Conservation (phyloP, 371 early-diverging fungal species). For the Smittium culicis region DNA sequence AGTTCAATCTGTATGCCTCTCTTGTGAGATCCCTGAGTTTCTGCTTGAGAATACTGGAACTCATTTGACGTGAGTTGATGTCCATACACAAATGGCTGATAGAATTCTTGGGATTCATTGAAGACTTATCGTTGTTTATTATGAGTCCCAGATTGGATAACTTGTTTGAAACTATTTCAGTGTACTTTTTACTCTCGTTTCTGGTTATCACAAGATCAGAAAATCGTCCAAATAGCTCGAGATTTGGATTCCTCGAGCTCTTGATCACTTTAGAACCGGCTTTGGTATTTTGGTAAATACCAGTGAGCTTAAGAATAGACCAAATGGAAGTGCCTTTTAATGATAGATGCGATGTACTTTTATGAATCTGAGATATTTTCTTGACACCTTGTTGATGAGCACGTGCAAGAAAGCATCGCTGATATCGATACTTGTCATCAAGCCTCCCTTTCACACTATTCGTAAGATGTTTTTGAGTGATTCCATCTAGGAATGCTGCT, state of each 20-base stretch:
- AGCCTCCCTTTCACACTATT: background rate
- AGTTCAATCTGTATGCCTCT: background rate
- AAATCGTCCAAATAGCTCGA: background rate
- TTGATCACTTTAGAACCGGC: background rate
- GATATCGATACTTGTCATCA: background rate
- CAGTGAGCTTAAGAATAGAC: background rate
- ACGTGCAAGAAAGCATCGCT: background rate
- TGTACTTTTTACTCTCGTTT: background rate
- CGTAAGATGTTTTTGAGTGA: background rate
- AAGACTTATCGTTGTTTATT: conserved; percentile 21
- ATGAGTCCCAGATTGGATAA: background rate
- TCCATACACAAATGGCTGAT: background rate
- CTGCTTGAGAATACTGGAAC: background rate
- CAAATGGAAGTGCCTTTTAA: background rate
- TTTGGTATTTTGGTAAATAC: background rate
- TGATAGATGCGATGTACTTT: background rate
- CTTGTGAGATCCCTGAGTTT: background rate
- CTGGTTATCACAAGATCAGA: conserved; percentile 4
- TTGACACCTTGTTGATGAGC: background rate
- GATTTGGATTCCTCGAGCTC: background rate
- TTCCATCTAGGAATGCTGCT: background rate
- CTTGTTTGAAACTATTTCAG: background rate
- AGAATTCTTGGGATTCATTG: background rate
- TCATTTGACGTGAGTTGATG: background rate
- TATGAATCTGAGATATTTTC: background rate